Evolutionary conservation across 192 early-diverging fungal genomes (phyloP), one percentile per base, ranked within the genome.

Genomic region (Podila verticillata): DNA sequence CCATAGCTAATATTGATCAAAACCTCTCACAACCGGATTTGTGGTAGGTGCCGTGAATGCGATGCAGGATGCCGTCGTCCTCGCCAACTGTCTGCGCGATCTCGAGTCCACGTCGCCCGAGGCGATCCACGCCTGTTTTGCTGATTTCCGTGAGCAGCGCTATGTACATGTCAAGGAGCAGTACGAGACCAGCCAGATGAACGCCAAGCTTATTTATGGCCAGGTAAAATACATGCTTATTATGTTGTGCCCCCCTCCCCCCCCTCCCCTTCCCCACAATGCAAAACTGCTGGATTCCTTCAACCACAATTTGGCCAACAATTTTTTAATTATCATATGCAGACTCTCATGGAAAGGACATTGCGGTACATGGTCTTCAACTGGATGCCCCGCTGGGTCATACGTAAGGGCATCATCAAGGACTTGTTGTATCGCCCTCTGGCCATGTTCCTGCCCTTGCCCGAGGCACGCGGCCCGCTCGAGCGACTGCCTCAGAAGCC

Each of bases 41-140:
- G n/a, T n/a, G n/a, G n/a, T 44, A 44, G 39, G 39, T 15, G 39
- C 39, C 39, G 39, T 44, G 39, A 44, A 44, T 44, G 73, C 73
- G 1, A 63, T 75, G 73, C 73, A 75, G 48, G 73, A 75, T 65
- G 66, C 74, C 0, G 74, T 75, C 1, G 44, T 75, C 12, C 17
- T 75, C 9, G 74, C 74, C 62, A 75, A 69, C 47, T 75, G 74
- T 34, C 17, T 69, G 22, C 64, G 64, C 28, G 74, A 69, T 2
- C 51, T 69, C 22, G 57, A 44, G 17, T 68, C 66, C 2, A 12
- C n/a, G 7, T 63, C 66, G 19, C 54, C 61, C 20, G 48, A 61
- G 28, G 13, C 44, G 0, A 75, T 75, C 39, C 28, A 22, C 1
- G 51, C 58, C 2, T 65, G 65, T 13, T 44, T 75, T 10, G 26